Evolutionary conservation across 257 asterid genomes (phyloP), one percentile per base, ranked within the genome.

Genomic region (Fraxinus cuspidata): DNA sequence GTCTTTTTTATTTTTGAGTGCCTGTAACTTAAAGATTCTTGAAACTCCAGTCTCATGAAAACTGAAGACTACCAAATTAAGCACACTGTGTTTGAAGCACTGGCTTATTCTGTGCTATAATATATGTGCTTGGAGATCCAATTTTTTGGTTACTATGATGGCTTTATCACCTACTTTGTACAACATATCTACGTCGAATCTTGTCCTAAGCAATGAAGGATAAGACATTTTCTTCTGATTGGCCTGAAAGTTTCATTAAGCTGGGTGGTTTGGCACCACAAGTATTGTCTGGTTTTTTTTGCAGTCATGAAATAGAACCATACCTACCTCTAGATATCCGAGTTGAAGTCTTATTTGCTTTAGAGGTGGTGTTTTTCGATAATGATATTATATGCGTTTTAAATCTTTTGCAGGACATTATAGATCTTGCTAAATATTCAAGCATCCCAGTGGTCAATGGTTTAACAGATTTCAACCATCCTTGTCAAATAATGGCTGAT

Each of bases 401-500:
- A 34, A 58, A 82, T 68, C 44, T 78, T 70, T 81, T 81, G 81
- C 90, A 92, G 98, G 99, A 95, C 66, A 93, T 95, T 83, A 84
- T 93, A 11, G 98, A 95, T 86, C 94, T 95, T 82, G 98, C 99
- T 71, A 88, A 85, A 65, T 90, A 90, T 82, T 91, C 98, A 42
- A 74, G 91, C 70, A 94, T 92, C 64, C 97, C 98, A 16, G 98
- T 95, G 77, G 86, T 95, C 83, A 95, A 95, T 79, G 99, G 99
- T 73, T 84, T 95, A 84, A 91, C 98, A 10, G 96, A 95, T 85
- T 93, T 72, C 82, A 95, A 95, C 85, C 99, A 95, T 86, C 99
- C 99, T 51, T 89, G 96, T 81, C 99, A 95, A 90, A 93, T 95
- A 63, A 95, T 95, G 98, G 99, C 99, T 37, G 99, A 95, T 88